Evolutionary conservation across 768 basidiomycete genomes (phyloP), one percentile per base, ranked within the genome.

Genomic region (Trametes coccinea): DNA sequence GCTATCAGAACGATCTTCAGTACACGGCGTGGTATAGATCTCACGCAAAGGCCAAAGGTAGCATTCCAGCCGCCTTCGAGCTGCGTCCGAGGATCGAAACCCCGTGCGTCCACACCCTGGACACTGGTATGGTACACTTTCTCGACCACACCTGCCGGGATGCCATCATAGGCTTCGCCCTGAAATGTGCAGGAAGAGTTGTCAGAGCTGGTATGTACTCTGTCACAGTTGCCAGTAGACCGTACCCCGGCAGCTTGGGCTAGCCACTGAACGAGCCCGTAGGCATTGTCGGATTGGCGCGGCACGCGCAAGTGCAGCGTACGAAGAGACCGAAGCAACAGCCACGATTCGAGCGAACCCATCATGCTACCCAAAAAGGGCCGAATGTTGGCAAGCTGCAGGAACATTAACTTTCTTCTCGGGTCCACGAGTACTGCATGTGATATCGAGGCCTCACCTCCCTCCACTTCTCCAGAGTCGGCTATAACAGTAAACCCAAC

Each of bases 311-410:
- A 77, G 69, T 92, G 88, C 65, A 94, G 80, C 3, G 93, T 95
- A 54, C 91, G 83, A 54, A 96, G 78, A 6, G 92, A 93, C 17
- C 94, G 87, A 46, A 96, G 78, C 22, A 95, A 79, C 30, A 94
- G 79, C 92, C 90, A 94, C 2, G 89, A 79, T 72, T 94, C 92
- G 56, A 94, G 76, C 9, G 89, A 90, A 31, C 91, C 90, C 80
- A 89, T 83, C 72, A 81, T 79, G 65, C 78, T 84, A 13, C 89
- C 89, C 60, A 86, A 69, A 71, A 77, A 89, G n/a, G 75, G 74
- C 47, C 93, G 84, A 61, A 89, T 82, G 51, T 74, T 68, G 74
- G 84, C 87, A n/a, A 92, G 75, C 87, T 91, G 34, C 34, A 37
- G 34, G 5, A 37, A 37, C 5, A 10, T n/a, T 5, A n/a, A n/a